Conservation (phyloP, 164 flowering plant genomes). For the Houttuynia cordata region DNA sequence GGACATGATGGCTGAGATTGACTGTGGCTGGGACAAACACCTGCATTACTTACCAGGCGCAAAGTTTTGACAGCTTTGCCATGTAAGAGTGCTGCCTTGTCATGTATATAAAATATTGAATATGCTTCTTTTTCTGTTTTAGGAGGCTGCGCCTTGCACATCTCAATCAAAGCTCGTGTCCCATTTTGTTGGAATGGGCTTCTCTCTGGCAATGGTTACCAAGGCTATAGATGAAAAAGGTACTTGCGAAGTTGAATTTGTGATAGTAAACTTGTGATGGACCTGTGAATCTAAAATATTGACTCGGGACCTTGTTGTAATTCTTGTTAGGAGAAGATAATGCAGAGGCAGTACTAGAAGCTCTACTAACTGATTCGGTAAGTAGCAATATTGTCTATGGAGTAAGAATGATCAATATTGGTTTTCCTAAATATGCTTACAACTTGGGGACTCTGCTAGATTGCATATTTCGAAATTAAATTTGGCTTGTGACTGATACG, state of each 20-base stretch:
- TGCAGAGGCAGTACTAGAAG: slow-evolving; percentile 15
- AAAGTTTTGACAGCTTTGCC: too few relatives aligned
- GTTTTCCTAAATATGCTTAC: too few relatives aligned
- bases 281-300: neutral
- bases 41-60: too few relatives aligned
- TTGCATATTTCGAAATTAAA: too few relatives aligned
- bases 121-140: neutral
- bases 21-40: too few relatives aligned
- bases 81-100: too few relatives aligned
- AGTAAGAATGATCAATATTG: too few relatives aligned
- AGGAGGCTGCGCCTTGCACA: slow-evolving; percentile 52
- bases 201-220: slow-evolving; percentile 36
- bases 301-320: neutral
- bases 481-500: neutral
- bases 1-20: too few relatives aligned
- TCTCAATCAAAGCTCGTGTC: slow-evolving; percentile 34
- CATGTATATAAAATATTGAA: too few relatives aligned
- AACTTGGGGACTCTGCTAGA: too few relatives aligned
- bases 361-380: slow-evolving; percentile 19
- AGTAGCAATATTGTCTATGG: slow-evolving; percentile 1
- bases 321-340: slow-evolving; percentile 14
- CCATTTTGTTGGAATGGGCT: slow-evolving; percentile 69
- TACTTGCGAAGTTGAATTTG: slow-evolving; percentile 12
- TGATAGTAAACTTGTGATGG: neutral
- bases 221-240: slow-evolving; percentile 67